Base-by-base conservation (phyloP, 768 basidiomycete species). In the Austroboletus festivus region DNA sequence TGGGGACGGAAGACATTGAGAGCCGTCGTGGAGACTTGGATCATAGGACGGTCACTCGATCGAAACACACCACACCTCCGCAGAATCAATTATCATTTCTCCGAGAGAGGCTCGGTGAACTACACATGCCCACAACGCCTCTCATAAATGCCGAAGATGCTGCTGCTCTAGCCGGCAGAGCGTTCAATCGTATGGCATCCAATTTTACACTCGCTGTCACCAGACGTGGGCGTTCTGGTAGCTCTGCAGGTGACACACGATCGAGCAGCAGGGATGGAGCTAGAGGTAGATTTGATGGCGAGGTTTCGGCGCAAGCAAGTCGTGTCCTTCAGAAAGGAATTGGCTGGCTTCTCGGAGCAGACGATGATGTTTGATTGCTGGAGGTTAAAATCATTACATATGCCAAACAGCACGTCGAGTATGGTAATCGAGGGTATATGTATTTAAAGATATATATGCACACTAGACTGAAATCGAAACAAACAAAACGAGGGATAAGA, bases 341-440 rank as follows among this genome's bases (percentile, higher is more conserved):
- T 44, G 94, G 94, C 23, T 98, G 95, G 95, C 74, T 98, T 23
- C 83, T 98, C 48, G 95, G 95, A 35, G 88, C 83, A 12, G 93
- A 93, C 51, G 85, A 83, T 23, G 54, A 53, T 35, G 44, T 31
- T 34, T 55, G 26, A 51, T 23, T 21, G 23, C 19, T 38, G 13
- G 15, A 26, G 16, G n/a, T 38, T 28, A 42, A 21, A 47, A 44
- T 37, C 37, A 53, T 55, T 58, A 56, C 51, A 52, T 51, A 45
- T 50, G 37, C 43, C 26, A 30, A 18, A 51, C 42, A 51, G 51
- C 52, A 58, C 30, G 21, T 47, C 34, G 47, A 49, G 38, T 61
- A 59, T 49, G 47, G 31, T 55, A 58, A 44, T 53, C 40, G 21
- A 34, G 42, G 37, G 51, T 54, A 52, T 56, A 52, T 53, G 47